phyloP scores from a whole-genome alignment of 179 eudicot species.

The Silene coronaria region DNA sequence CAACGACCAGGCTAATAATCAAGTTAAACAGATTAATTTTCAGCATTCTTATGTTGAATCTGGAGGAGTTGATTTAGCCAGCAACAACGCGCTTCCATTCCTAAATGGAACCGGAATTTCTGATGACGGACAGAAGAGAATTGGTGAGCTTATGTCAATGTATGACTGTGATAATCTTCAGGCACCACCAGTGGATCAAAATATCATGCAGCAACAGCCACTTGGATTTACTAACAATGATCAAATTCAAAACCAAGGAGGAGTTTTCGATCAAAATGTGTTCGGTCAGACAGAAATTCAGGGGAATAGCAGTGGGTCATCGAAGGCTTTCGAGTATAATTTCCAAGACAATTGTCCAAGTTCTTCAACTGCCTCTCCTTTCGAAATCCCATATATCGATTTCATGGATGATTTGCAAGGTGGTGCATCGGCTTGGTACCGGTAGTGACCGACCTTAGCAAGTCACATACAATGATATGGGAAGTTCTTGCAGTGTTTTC shows the following conservation, averaged over 20 bases:
- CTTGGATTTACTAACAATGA: slow-evolving; percentile 10
- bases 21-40: slow-evolving; percentile 40
- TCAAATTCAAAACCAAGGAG: neutral
- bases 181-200: slow-evolving; percentile 8
- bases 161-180: slow-evolving; percentile 40
- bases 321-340: neutral
- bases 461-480: neutral
- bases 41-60: neutral
- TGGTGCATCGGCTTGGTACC: slow-evolving; percentile 15
- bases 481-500: neutral
- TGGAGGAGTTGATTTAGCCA: slow-evolving; percentile 10
- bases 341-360: neutral
- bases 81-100: slow-evolving; percentile 12
- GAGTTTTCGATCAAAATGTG: neutral
- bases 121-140: slow-evolving; percentile 64
- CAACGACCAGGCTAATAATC: slow-evolving; percentile 26
- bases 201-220: neutral
- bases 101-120: slow-evolving; percentile 49
- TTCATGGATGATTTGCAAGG: slow-evolving; percentile 20
- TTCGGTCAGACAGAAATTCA: neutral
- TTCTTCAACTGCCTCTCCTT: slow-evolving; percentile 9
- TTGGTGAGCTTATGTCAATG: slow-evolving; percentile 52
- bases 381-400: slow-evolving; percentile 7
- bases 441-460: neutral
- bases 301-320: slow-evolving; percentile 1